Percentiles rank a stretch among this genome's conserved stretches.
Evolutionary conservation across 2,329 filamentous ascomycete species (phyloP).

Genomic region (Aspergillus carbonarius): DNA sequence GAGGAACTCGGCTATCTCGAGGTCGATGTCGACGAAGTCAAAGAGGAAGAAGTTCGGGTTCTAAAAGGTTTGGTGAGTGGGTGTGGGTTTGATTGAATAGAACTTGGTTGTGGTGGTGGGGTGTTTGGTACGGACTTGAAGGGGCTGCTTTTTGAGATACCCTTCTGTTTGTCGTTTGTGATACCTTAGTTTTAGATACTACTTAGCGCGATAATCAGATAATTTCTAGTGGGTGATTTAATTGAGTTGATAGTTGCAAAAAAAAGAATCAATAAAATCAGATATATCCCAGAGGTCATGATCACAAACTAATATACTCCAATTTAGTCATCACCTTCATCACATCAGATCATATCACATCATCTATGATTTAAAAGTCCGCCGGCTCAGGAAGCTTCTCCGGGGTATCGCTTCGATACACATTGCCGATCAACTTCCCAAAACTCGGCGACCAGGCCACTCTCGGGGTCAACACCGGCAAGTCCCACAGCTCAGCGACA

Average conservation of each 20-base stretch:
- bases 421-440: constrained; percentile 28
- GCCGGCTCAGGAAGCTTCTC: constrained; percentile 24
- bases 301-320: neutral
- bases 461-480: constrained; percentile 40
- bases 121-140: neutral
- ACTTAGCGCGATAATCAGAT: neutral
- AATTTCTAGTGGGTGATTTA: neutral
- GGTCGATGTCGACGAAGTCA: constrained; percentile 9
- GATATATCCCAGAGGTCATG: too few relatives aligned
- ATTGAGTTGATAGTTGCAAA: too few relatives aligned
- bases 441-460: constrained; percentile 43
- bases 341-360: neutral
- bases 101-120: too few relatives aligned
- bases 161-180: neutral
- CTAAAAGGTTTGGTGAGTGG: too few relatives aligned
- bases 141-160: neutral
- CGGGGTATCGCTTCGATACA: constrained; percentile 28
- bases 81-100: too few relatives aligned
- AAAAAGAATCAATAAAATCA: too few relatives aligned
- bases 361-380: constrained; percentile 19
- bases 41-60: constrained; percentile 5
- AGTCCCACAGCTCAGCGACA: constrained; percentile 45
- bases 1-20: constrained; percentile 24
- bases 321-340: neutral
- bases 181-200: neutral